These are phyloP conservation scores for Penicillium sp. DNA, from an alignment of 2,329 filamentous ascomycete genomes.

Conservation along the genomic window DNA sequence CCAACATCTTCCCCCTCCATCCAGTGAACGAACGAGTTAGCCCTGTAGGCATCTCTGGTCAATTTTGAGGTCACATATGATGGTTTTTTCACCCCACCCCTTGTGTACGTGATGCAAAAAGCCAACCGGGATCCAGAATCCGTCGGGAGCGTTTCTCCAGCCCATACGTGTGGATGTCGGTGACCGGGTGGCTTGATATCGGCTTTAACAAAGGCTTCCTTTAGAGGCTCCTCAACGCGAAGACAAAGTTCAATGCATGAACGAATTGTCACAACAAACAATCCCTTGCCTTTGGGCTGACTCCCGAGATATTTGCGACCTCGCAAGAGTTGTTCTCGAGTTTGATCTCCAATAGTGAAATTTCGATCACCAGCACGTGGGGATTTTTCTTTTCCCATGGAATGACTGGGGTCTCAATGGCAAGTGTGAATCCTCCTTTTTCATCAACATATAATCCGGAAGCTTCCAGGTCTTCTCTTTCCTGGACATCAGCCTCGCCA, in stretches of 20 bases:
- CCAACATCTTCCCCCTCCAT: background rate
- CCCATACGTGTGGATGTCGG: background rate
- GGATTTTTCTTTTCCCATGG: background rate
- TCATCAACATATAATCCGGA: background rate
- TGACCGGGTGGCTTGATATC: background rate
- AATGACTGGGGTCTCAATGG: background rate
- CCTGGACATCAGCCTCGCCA: background rate
- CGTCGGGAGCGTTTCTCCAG: background rate
- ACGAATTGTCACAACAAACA: background rate
- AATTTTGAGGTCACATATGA: background rate
- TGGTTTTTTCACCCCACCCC: background rate
- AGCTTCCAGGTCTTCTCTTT: background rate
- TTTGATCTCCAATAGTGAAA: background rate
- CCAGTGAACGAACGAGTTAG: background rate
- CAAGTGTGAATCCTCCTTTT: background rate
- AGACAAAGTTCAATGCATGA: background rate
- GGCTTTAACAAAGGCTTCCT: background rate
- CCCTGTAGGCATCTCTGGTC: background rate
- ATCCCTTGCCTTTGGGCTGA: background rate
- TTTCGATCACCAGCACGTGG: background rate
- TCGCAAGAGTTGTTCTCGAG: background rate
- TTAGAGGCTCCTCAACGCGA: background rate
- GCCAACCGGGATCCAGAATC: background rate
- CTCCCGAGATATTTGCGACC: background rate
- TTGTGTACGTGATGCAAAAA: background rate